A percentile compares a stretch with the other conserved stretches of the same genome.
These are phyloP conservation scores for Actinidia chinensis DNA, from an alignment of 179 eudicot genomes.

Conservation along the genomic window DNA sequence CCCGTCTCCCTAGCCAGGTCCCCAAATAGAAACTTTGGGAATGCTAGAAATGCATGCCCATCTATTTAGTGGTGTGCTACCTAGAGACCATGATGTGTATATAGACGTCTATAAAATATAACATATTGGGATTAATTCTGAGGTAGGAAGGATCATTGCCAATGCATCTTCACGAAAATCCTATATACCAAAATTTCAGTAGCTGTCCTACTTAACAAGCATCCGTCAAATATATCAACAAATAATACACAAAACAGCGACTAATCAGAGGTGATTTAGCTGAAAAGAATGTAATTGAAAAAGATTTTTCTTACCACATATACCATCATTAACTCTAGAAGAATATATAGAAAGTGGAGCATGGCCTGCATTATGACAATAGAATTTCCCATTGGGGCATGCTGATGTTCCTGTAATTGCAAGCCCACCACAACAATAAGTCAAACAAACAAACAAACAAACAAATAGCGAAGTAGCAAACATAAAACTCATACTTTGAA, in stretches of 20 bases:
- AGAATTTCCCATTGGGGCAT: constrained; percentile 79
- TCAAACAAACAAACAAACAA: constrained; percentile 17
- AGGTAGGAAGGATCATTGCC: constrained; percentile 1
- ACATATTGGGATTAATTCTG: not conserved
- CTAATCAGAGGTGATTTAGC: not conserved
- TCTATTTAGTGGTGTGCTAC: too few species aligned
- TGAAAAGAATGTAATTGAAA: constrained; percentile 2
- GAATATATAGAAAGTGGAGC: constrained; percentile 65
- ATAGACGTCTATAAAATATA: not conserved
- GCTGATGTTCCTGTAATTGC: constrained; percentile 84
- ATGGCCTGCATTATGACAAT: constrained; percentile 82
- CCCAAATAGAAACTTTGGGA: not conserved
- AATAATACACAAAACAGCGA: not conserved
- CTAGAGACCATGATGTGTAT: not conserved
- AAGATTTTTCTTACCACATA: constrained; percentile 65
- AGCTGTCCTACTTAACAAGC: not conserved
- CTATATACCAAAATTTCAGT: not conserved
- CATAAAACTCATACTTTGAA: not conserved
- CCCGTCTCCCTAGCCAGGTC: too few species aligned
- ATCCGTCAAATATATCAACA: not conserved
- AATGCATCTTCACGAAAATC: not conserved
- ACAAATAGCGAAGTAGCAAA: not conserved
- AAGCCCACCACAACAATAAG: constrained; percentile 8
- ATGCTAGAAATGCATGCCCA: not conserved
- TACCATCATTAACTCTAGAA: constrained; percentile 94